A percentile compares a stretch with the other conserved stretches of the same genome.
phyloP scores from a whole-genome alignment of 176 grass and related monocot species.

The Carex parvula region DNA sequence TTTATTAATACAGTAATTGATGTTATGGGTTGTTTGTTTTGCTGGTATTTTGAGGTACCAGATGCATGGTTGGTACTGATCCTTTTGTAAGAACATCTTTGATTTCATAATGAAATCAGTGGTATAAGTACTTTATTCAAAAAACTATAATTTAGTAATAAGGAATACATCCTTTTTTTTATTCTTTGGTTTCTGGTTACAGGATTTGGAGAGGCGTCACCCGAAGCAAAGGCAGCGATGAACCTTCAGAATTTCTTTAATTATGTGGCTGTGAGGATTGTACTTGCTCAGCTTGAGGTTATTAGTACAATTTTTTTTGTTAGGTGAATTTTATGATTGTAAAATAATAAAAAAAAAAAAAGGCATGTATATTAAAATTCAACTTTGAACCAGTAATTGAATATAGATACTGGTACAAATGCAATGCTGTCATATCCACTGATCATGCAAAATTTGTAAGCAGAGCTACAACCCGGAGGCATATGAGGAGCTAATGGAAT shows the following conservation, averaged over 20 bases:
- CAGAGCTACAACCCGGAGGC: constrained; percentile 89
- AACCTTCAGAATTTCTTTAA: constrained; percentile 88
- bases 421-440: not conserved
- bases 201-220: constrained; percentile 79
- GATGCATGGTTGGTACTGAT: no score
- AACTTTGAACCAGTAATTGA: not conserved
- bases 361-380: not conserved
- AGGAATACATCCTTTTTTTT: not conserved
- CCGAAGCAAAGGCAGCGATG: constrained; percentile 55
- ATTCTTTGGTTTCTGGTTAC: not conserved
- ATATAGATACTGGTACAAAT: not conserved
- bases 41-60: no score
- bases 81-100: no score
- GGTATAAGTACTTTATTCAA: no score
- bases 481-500: constrained; percentile 67
- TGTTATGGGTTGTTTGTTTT: no score
- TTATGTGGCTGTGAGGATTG: constrained; percentile 65
- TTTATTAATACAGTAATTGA: not conserved
- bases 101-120: no score
- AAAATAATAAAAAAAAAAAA: not conserved
- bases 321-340: not conserved
- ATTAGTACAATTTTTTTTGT: not conserved
- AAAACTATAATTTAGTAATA: not conserved
- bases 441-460: not conserved
- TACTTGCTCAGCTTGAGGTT: constrained; percentile 84